Percentiles rank a stretch among this genome's conserved stretches.
Conservation (phyloP, 257 asterid genomes). For the Osmanthus fragrans region DNA sequence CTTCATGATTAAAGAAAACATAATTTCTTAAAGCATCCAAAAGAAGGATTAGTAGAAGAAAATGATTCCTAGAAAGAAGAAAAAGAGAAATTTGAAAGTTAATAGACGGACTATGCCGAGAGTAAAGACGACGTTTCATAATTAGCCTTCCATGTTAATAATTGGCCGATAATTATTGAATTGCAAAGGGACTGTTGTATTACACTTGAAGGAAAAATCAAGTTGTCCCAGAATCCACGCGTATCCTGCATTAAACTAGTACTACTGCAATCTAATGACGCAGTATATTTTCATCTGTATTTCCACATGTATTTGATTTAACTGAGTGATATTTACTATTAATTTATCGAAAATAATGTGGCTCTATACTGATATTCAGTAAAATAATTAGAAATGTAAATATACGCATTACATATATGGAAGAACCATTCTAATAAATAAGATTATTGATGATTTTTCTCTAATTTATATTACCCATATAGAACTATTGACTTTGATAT, state of each 20-base stretch:
- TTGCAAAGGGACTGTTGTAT: neutral
- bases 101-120: neutral
- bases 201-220: neutral
- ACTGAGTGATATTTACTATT: neutral
- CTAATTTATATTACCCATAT: neutral
- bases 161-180: neutral
- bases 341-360: neutral
- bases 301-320: neutral
- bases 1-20: neutral
- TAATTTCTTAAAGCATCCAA: neutral
- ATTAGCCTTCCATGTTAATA: neutral
- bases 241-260: neutral
- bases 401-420: neutral
- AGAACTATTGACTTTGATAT: neutral
- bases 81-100: neutral
- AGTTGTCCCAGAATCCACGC: neutral
- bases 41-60: neutral
- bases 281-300: neutral
- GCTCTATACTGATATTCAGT: neutral
- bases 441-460: neutral
- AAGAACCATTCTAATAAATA: neutral
- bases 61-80: no score
- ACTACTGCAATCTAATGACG: neutral
- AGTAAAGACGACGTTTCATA: neutral
- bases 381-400: neutral